These are phyloP conservation scores for Epichloe amarillans DNA, from an alignment of 2,329 filamentous ascomycete genomes.

Conservation along the genomic window DNA sequence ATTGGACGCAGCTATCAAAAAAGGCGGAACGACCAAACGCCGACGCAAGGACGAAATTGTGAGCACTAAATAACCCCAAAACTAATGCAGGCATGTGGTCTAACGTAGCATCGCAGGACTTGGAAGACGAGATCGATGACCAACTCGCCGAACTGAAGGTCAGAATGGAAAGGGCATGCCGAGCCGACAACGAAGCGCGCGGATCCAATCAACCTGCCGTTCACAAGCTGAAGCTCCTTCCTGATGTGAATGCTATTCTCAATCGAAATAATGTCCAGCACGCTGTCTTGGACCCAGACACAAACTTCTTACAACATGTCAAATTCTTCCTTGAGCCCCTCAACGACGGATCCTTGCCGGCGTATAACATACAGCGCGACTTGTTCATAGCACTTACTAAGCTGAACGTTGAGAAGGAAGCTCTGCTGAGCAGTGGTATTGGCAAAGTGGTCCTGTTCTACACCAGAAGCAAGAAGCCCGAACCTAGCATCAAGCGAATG, in stretches of 20 bases:
- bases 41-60: conserved; percentile 83
- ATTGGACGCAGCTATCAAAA: conserved; percentile 78
- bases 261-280: conserved; percentile 80
- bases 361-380: conserved; percentile 95
- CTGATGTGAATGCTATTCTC: conserved; percentile 75
- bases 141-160: conserved; percentile 79
- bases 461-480: conserved; percentile 83
- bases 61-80: conserved; percentile 17
- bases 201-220: conserved; percentile 67
- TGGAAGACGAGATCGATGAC: conserved; percentile 81
- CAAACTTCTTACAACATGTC: conserved; percentile 86
- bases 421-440: conserved; percentile 79
- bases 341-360: conserved; percentile 83
- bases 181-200: conserved; percentile 73
- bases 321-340: conserved; percentile 96
- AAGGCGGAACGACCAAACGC: conserved; percentile 49
- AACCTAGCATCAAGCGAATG: conserved; percentile 80
- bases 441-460: conserved; percentile 97
- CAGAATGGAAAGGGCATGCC: conserved; percentile 81
- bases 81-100: conserved; percentile 10
- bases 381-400: conserved; percentile 69
- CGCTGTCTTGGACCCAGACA: conserved; percentile 83
- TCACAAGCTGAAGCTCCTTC: conserved; percentile 87
- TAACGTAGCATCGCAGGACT: conserved; percentile 43
- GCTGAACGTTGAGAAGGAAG: conserved; percentile 83